phyloP scores from a whole-genome alignment of 2,329 filamentous ascomycete genomes.

The Coniochaeta prunicola region DNA sequence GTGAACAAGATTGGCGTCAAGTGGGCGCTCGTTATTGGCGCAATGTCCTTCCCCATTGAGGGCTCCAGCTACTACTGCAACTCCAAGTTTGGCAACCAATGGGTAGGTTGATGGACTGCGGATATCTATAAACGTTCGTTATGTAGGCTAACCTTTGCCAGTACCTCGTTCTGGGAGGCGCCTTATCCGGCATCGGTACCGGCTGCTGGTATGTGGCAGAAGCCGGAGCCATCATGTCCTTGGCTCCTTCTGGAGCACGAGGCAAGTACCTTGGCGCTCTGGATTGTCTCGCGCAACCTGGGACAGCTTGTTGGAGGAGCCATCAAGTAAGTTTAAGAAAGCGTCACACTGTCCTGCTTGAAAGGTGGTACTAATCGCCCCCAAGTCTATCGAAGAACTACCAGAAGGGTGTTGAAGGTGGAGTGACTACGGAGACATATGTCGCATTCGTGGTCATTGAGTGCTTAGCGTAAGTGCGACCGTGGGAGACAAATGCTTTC shows the following conservation, averaged over 20 bases:
- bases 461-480: conserved; percentile 31
- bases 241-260: conserved; percentile 35
- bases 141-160: conserved; percentile 6
- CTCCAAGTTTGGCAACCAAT: conserved; percentile 39
- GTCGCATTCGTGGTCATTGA: conserved; percentile 39
- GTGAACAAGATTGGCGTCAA: conserved; percentile 39
- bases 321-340: conserved; percentile 29
- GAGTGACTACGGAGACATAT: conserved; percentile 30
- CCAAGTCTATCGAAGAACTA: conserved; percentile 28
- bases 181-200: conserved; percentile 28
- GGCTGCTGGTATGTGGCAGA: conserved; percentile 43
- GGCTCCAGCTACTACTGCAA: conserved; percentile 41
- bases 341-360: conserved; percentile 29
- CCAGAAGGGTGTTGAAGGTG: conserved; percentile 24
- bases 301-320: conserved; percentile 41
- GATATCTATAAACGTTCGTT: background rate
- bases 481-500: conserved; percentile 20
- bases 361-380: conserved; percentile 26
- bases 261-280: conserved; percentile 48
- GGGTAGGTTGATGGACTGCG: conserved; percentile 24
- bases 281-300: conserved; percentile 32
- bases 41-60: conserved; percentile 33
- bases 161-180: conserved; percentile 32
- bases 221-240: conserved; percentile 38
- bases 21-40: conserved; percentile 35